These are phyloP conservation scores for Candida dubliniensis DNA, from an alignment of 1,139 yeast genomes.

Conservation along the genomic window DNA sequence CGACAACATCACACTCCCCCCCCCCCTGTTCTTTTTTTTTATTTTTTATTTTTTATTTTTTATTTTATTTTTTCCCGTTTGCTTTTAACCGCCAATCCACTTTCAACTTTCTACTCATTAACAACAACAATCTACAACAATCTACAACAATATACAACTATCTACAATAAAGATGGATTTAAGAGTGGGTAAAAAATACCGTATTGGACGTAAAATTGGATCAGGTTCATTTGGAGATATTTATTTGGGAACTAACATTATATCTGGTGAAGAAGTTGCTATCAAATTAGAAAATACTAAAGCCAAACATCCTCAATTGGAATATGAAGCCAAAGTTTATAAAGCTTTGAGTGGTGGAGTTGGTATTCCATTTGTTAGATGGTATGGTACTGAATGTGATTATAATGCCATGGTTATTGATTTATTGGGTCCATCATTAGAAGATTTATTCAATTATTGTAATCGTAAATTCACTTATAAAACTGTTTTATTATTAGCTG, in stretches of 20 bases:
- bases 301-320: conserved; percentile 95
- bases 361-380: conserved; percentile 94
- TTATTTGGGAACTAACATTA: conserved; percentile 87
- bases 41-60: too few species aligned
- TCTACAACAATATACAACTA: neutral
- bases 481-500: conserved; percentile 89
- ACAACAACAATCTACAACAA: too few species aligned
- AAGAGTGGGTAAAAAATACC: conserved; percentile 92
- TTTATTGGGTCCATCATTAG: conserved; percentile 90
- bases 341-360: conserved; percentile 95
- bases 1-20: too few species aligned
- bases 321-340: conserved; percentile 94
- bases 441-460: conserved; percentile 94
- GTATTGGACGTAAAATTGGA: conserved; percentile 95
- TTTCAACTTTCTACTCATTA: too few species aligned
- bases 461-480: conserved; percentile 90
- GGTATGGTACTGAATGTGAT: conserved; percentile 97
- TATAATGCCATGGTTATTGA: conserved; percentile 97
- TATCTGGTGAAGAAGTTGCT: conserved; percentile 97
- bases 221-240: conserved; percentile 98
- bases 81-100: neutral
- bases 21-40: too few species aligned
- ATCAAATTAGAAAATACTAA: conserved; percentile 87
- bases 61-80: neutral
- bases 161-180: conserved; percentile 51